Evolutionary conservation across 495 filamentous ascomycete genomes (phyloP), one percentile per base, ranked within the genome.

Genomic region (Xylaria sp.): DNA sequence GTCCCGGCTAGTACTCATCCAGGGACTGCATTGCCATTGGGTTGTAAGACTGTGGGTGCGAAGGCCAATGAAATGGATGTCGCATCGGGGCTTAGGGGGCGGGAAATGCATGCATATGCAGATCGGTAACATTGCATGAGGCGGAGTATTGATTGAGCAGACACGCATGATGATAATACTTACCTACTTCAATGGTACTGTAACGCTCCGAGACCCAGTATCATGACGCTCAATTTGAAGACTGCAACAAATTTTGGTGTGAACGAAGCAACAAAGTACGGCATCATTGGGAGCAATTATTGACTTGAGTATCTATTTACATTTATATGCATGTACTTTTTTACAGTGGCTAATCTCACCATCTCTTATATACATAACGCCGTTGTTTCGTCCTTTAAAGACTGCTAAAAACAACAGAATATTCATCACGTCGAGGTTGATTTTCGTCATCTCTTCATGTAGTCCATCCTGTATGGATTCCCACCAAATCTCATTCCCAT

Each of bases 111-210:
- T 41, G 59, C 59, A 41, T 61, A 61, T 41, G 59, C 59, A 43
- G 37, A 43, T 3, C n/a, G 33, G 41, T 33, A 63, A 33, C 61
- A 63, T 12, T 46, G 61, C 24, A 63, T 46, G 61, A 46, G 61
- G 61, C 61, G 41, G 61, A 63, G 61, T n/a, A 44, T 17, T 19
- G 6, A 33, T n/a, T 46, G 24, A 3, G 5, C 1, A 53, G 50
- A 53, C 55, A 37, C 31, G 50, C 29, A 55, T 55, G 3, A 17
- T 55, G 2, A 29, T 55, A 5, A 11, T 41, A 41, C 40, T 4
- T 53, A 6, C 40, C 1, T 53, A 6, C 55, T 35, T 59, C 2
- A 59, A 59, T 37, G 6, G n/a, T 1, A n/a, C 57, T 8, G 19
- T 37, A 37, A 59, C 31, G 17, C 15, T n/a, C 29, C 3, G 17